Conservation (phyloP, 2,329 filamentous ascomycete genomes). For the Claviceps digitariae region DNA sequence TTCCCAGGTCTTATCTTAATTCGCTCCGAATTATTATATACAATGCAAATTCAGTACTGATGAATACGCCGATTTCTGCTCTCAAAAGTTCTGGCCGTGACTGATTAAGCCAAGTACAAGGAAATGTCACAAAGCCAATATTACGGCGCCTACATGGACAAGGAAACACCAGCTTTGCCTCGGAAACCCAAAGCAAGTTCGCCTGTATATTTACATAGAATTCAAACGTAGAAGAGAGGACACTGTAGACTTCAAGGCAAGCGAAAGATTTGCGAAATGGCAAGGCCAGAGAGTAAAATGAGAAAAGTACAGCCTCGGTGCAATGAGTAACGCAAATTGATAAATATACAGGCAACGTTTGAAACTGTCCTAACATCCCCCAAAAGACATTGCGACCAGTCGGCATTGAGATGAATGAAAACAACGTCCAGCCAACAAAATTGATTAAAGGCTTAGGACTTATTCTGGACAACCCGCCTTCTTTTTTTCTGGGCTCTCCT, state of each 20-base stretch:
- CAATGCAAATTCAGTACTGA: background rate
- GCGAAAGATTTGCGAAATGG: slow-evolving; percentile 11
- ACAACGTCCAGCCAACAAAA: slow-evolving; percentile 5
- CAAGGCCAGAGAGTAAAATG: background rate
- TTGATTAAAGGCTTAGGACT: background rate
- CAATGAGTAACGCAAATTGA: slow-evolving; percentile 1
- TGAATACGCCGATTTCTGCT: background rate
- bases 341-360: background rate
- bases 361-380: slow-evolving; percentile 7
- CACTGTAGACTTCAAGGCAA: slow-evolving; percentile 15
- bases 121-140: slow-evolving; percentile 5
- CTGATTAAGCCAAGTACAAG: slow-evolving; percentile 21
- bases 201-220: slow-evolving; percentile 21
- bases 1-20: background rate
- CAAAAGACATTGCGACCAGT: background rate
- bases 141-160: background rate
- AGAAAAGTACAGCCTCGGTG: background rate
- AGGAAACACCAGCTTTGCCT: slow-evolving; percentile 4
- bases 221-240: slow-evolving; percentile 10
- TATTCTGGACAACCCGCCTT: background rate
- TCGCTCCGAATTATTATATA: background rate
- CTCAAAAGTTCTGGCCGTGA: slow-evolving; percentile 10
- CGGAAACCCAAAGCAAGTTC: slow-evolving; percentile 20
- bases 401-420: background rate
- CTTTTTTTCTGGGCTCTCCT: background rate